Base-by-base conservation (phyloP, 805 yeast genomes). In the Metschnikowia henanensis region DNA sequence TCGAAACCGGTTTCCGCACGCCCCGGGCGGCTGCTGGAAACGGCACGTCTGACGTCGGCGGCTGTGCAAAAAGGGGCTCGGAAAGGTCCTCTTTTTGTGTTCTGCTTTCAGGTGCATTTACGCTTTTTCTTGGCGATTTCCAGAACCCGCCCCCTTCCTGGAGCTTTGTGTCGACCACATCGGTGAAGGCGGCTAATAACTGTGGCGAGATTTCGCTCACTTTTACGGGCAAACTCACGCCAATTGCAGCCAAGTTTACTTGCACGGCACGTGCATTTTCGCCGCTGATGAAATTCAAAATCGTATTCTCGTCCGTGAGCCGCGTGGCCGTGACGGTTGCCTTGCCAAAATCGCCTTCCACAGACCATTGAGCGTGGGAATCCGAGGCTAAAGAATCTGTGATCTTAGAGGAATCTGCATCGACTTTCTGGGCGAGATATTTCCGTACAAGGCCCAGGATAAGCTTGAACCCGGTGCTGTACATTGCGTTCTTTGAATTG, bases 271-370 rank as follows among this genome's bases (percentile, higher is more conserved):
- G 37, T 19, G 36, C 41, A 9, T 3, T 9, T 3, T 25, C 34
- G 15, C 37, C 45, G 15, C 41, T 36, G 22, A 42, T 19, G 21
- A 42, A 32, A 23, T 42, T 42, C 26, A 42, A 15, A 19, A 42
- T 37, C 5, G 40, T 32, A 12, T 21, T 31, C 19, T 42, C 40
- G n/a, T 32, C 40, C 7, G 41, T 25, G 19, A 42, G 33, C 30
- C 26, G n/a, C 5, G 41, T 42, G 33, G 35, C 41, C 17, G 45
- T 37, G 28, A 36, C 18, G 9, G 37, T 36, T 20, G 32, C 36
- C 13, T 26, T 10, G 12, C 10, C 18, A 10, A 20, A 8, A 23
- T n/a, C 15, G 7, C 30, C 29, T 4, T 41, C 9, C 23, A 35
- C 17, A 9, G 45, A 35, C 36, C 37, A 41, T 31, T 41, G 45